A percentile compares a stretch with the other conserved stretches of the same genome.
Conservation (phyloP, 2,329 filamentous ascomycete species). For the Trichophyton simii region DNA sequence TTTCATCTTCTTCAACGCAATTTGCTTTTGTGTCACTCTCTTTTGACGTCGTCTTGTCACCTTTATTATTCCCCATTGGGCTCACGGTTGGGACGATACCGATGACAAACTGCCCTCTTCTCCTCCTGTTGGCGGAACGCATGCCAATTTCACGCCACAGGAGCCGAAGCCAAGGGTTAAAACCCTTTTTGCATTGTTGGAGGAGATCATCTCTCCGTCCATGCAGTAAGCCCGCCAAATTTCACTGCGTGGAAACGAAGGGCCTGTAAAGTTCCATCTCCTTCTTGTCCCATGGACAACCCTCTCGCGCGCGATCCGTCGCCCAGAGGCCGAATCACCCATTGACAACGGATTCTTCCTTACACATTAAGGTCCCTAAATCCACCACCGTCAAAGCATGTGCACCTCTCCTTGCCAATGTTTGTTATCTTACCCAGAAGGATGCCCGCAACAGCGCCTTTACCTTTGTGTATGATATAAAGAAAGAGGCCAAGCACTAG, state of each 20-base stretch:
- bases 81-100: neutral
- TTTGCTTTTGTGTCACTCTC: neutral
- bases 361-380: neutral
- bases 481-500: neutral
- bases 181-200: neutral
- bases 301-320: neutral
- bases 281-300: neutral
- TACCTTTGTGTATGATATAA: neutral
- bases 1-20: neutral
- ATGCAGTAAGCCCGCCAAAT: neutral
- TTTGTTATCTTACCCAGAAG: neutral
- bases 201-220: neutral
- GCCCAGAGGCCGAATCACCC: neutral
- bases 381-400: neutral
- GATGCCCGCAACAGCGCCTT: conserved; percentile 1
- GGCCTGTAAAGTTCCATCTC: neutral
- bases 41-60: neutral
- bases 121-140: neutral
- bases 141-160: neutral
- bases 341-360: neutral
- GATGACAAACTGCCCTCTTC: neutral
- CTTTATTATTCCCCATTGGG: neutral
- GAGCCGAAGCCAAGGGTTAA: neutral
- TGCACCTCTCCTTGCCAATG: neutral
- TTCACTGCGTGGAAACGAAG: neutral